Base-by-base conservation (phyloP, 2,329 filamentous ascomycete genomes). In the Dryadomyces quercivorus region DNA sequence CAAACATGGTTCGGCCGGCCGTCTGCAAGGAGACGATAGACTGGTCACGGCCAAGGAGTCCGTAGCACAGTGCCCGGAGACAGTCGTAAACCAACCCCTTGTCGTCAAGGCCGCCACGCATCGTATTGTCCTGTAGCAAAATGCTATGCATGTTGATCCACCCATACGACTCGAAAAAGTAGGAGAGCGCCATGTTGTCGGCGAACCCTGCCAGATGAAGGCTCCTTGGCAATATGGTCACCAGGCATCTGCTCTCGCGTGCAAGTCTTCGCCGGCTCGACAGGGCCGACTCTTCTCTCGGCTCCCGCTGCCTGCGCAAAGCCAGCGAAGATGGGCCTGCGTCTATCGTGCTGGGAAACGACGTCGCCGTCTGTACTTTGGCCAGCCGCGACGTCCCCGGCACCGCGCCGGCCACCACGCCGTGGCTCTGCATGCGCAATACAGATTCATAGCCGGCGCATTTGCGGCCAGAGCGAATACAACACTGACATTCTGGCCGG, bases 101-200 rank as follows among this genome's bases (percentile, higher is more conserved):
- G 26, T 57, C 51, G 22, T 54, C 47, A 34, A 63, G 58, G 15
- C 57, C 55, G 50, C 53, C 50, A 13, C 58, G 60, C 34, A 62
- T 53, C 12, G 59, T 50, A 6, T 57, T 44, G 51, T 63, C 61
- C 34, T 63, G 60, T 31, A 63, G 52, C 50, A 64, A 55, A 10
- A 63, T 58, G 46, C 62, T 64, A 58, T 62, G 61, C 58, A 64
- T 62, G 56, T 62, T 62, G 55, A 63, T 63, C 63, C 63, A 64
- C 42, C 62, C 60, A 36, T 63, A 63, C 10, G 63, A 58, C 18
- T 60, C 57, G 45, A 63, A 64, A 52, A 64, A 62, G 59, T 63
- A 63, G 42, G 60, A 61, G 20, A 62, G 59, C 2, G 63, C 57
- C 56, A 63, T 61, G 53, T 63, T 59, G 54, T 64, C 61, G 52